Conservation (phyloP, 805 yeast species). For the Ogataea wickerhamii region DNA sequence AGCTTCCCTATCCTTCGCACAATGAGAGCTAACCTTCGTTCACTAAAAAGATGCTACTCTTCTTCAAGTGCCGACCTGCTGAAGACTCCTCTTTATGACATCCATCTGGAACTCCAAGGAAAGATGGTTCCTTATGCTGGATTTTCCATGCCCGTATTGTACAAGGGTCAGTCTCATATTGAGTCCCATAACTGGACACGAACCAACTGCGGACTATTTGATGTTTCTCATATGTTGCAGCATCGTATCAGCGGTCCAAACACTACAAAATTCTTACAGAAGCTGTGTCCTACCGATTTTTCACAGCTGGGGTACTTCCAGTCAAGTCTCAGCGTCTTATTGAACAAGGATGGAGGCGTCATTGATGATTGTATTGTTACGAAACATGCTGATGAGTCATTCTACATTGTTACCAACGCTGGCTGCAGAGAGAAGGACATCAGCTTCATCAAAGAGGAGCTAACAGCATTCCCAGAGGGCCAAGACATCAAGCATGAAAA, state of each 20-base stretch:
- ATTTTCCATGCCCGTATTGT: slow-evolving; percentile 91
- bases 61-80: slow-evolving; percentile 31
- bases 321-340: slow-evolving; percentile 74
- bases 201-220: slow-evolving; percentile 82
- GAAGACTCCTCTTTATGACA: slow-evolving; percentile 76
- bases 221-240: slow-evolving; percentile 97
- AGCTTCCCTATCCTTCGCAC: too few relatives aligned
- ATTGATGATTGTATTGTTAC: slow-evolving; percentile 92
- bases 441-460: slow-evolving; percentile 55
- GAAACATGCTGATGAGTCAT: slow-evolving; percentile 67
- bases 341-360: slow-evolving; percentile 73
- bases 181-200: slow-evolving; percentile 97
- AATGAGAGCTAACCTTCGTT: background rate
- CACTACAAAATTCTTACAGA: slow-evolving; percentile 65
- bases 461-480: slow-evolving; percentile 32
- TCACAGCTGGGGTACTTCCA: slow-evolving; percentile 49
- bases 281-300: slow-evolving; percentile 86
- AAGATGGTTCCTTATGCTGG: slow-evolving; percentile 97
- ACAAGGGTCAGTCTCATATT: slow-evolving; percentile 79
- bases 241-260: slow-evolving; percentile 72
- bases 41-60: slow-evolving; percentile 7
- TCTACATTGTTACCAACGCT: slow-evolving; percentile 92
- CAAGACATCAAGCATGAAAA: slow-evolving; percentile 34
- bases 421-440: slow-evolving; percentile 86
- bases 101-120: slow-evolving; percentile 76